phyloP scores from a whole-genome alignment of 2,329 filamentous ascomycete species.

The Coccinonectria pachysandricola region DNA sequence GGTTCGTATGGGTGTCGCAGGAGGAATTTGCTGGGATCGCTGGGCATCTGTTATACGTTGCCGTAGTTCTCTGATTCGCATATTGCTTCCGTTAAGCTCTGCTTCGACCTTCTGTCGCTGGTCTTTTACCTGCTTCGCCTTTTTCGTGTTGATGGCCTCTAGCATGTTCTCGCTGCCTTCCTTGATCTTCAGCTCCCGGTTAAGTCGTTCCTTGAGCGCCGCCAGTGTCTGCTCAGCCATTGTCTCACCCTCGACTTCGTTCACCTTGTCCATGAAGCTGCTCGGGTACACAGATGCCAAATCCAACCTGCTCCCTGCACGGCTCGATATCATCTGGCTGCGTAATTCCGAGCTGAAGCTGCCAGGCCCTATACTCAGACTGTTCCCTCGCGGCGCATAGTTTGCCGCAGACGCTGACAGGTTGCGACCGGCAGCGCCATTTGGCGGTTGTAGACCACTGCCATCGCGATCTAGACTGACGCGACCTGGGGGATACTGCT shows the following conservation, averaged over 20 bases:
- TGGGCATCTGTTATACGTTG: conserved; percentile 52
- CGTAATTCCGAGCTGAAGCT: conserved; percentile 87
- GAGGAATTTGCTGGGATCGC: conserved; percentile 34
- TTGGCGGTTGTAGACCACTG: conserved; percentile 37
- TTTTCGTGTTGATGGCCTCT: conserved; percentile 88
- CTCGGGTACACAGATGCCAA: conserved; percentile 25
- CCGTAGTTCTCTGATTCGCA: conserved; percentile 51
- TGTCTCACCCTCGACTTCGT: conserved; percentile 47
- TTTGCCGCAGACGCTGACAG: conserved; percentile 45
- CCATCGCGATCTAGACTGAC: conserved; percentile 44
- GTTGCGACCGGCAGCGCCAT: conserved; percentile 34
- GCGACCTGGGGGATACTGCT: conserved; percentile 19
- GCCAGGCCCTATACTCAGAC: conserved; percentile 61
- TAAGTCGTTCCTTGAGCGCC: conserved; percentile 71
- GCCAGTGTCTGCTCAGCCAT: conserved; percentile 65
- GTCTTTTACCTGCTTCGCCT: conserved; percentile 88
- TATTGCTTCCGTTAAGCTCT: conserved; percentile 82
- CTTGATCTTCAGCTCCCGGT: conserved; percentile 96
- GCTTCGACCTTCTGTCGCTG: conserved; percentile 71
- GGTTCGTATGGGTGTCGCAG: conserved; percentile 42
- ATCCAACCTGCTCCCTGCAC: conserved; percentile 27
- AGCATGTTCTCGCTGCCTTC: conserved; percentile 96
- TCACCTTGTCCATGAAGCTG: conserved; percentile 43
- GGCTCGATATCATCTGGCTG: conserved; percentile 45
- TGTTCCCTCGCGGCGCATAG: conserved; percentile 56